phyloP scores from a whole-genome alignment of 192 early-diverging fungal genomes.

The Umbelopsis vinacea region DNA sequence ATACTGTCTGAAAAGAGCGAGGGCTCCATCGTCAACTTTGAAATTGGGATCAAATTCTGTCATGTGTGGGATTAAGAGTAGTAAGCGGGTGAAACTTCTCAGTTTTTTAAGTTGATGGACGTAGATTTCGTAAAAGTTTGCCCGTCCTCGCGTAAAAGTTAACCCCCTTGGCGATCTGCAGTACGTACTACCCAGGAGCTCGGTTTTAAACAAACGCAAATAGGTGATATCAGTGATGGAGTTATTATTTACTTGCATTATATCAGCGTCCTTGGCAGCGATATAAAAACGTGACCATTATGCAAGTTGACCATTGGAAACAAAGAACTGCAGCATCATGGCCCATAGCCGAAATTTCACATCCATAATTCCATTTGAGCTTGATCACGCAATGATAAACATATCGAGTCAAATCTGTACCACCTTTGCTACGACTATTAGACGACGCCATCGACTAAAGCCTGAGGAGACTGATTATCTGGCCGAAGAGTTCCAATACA shows the following conservation, averaged over 20 bases:
- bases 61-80: background rate
- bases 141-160: background rate
- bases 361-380: background rate
- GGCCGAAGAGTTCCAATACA: background rate
- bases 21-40: background rate
- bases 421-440: background rate
- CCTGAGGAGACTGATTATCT: slow-evolving; percentile 7
- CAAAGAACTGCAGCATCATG: background rate
- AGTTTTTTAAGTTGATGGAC: background rate
- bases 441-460: background rate
- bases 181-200: background rate
- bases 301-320: background rate
- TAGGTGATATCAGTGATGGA: background rate
- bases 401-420: slow-evolving; percentile 6
- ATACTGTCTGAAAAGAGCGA: background rate
- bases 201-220: background rate
- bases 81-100: background rate
- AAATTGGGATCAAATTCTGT: background rate
- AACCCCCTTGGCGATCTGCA: background rate
- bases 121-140: too few relatives aligned
- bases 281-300: background rate
- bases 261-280: background rate
- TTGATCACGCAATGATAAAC: slow-evolving; percentile 14
- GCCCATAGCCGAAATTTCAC: too few relatives aligned
- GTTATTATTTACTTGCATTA: background rate